Conservation (phyloP, 768 basidiomycete species). For the Daedaleopsis nitida region DNA sequence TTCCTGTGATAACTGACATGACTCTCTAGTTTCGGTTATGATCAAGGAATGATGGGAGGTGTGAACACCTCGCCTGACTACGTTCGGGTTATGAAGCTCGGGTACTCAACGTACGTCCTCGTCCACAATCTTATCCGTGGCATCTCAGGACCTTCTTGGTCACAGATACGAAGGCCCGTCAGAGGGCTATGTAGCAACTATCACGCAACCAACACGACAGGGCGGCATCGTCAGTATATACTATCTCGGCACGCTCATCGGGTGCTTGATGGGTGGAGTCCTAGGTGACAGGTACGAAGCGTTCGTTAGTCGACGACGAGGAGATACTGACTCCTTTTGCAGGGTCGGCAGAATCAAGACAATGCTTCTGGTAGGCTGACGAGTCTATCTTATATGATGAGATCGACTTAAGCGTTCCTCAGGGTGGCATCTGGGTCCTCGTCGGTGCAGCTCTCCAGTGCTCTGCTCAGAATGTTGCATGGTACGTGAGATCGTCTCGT, state of each 20-base stretch:
- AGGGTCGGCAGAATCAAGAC: constrained; percentile 43
- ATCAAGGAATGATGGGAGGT: constrained; percentile 51
- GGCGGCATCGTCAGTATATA: constrained; percentile 50
- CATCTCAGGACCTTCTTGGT: too few relatives aligned
- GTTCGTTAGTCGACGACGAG: too few relatives aligned
- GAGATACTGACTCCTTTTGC: not conserved
- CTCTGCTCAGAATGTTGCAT: constrained; percentile 44
- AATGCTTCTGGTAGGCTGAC: constrained; percentile 35
- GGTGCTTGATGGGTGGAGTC: constrained; percentile 43
- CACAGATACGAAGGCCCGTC: constrained; percentile 38
- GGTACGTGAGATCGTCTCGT: constrained; percentile 29
- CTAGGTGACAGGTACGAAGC: constrained; percentile 36
- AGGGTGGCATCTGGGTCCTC: constrained; percentile 43
- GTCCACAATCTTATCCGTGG: not conserved
- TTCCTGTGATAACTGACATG: not conserved
- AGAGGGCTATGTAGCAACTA: constrained; percentile 44
- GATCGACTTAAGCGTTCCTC: not conserved
- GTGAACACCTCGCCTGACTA: constrained; percentile 50
- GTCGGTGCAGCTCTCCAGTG: constrained; percentile 45
- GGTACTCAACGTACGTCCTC: constrained; percentile 35
- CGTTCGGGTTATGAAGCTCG: constrained; percentile 42
- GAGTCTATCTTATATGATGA: not conserved
- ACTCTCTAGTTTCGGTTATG: constrained; percentile 45
- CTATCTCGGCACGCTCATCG: constrained; percentile 45
- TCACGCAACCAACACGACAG: constrained; percentile 45